phyloP scores from a whole-genome alignment of 306 rosid genomes.

The Begonia loranthoides region DNA sequence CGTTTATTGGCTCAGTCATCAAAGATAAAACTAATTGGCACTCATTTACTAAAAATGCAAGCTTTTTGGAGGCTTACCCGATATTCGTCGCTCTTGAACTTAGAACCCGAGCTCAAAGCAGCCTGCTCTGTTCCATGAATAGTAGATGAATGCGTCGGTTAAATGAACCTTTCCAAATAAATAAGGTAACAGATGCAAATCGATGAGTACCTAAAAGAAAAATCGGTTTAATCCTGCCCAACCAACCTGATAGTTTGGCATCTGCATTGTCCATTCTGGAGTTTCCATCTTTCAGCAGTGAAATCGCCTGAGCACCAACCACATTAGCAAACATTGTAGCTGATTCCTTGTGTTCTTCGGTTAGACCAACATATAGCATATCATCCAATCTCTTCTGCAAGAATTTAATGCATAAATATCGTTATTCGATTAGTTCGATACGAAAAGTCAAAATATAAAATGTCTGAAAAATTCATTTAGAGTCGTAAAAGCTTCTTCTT shows the following conservation, averaged over 20 bases:
- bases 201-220: too few relatives aligned
- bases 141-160: not conserved
- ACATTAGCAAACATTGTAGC: conserved; percentile 87
- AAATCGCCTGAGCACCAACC: conserved; percentile 93
- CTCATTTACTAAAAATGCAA: not conserved
- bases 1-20: too few relatives aligned
- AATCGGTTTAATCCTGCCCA: too few relatives aligned
- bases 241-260: conserved; percentile 43
- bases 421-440: conserved; percentile 11
- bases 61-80: conserved; percentile 39
- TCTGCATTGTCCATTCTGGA: conserved; percentile 21
- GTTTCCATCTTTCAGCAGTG: conserved; percentile 62
- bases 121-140: conserved; percentile 41
- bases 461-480: not conserved
- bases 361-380: conserved; percentile 97
- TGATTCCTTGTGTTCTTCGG: conserved; percentile 96
- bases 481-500: too few relatives aligned
- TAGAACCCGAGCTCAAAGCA: conserved; percentile 32
- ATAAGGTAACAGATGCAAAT: too few relatives aligned
- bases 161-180: too few relatives aligned
- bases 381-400: conserved; percentile 82
- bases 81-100: conserved; percentile 32
- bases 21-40: conserved; percentile 10
- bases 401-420: conserved; percentile 18
- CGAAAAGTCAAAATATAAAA: not conserved